These are phyloP conservation scores for Macrophomina pseudophaseolina DNA, from an alignment of 2,329 filamentous ascomycete species.

Conservation along the genomic window DNA sequence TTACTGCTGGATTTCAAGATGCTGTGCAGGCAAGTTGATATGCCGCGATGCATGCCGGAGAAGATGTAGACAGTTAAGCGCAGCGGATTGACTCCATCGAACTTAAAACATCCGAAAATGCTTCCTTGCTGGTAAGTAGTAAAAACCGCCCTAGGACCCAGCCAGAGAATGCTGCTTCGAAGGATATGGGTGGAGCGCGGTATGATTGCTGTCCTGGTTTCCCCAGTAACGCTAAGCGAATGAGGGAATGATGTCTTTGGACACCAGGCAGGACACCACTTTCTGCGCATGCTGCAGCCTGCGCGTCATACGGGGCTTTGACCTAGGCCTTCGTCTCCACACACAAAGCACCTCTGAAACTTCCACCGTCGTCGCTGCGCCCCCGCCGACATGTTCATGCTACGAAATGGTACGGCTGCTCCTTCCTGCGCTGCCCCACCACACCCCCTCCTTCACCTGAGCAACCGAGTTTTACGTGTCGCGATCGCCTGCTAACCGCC, in stretches of 20 bases:
- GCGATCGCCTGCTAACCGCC: slow-evolving; percentile 24
- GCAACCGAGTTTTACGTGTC: slow-evolving; percentile 20
- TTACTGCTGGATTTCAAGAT: no score
- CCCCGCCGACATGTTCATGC: slow-evolving; percentile 44
- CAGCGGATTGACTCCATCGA: no score
- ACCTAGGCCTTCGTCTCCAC: slow-evolving; percentile 11
- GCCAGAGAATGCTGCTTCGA: no score
- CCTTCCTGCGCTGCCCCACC: slow-evolving; percentile 29
- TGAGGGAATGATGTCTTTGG: slow-evolving; percentile 24
- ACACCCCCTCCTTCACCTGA: slow-evolving; percentile 20
- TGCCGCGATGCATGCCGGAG: no score
- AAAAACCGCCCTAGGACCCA: no score
- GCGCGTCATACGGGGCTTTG: slow-evolving; percentile 17
- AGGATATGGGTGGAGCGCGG: background rate
- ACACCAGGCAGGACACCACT: slow-evolving; percentile 10
- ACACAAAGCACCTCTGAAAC: slow-evolving; percentile 20
- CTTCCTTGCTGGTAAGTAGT: no score
- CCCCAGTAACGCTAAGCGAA: slow-evolving; percentile 26
- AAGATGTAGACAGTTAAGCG: no score
- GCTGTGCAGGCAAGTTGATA: no score
- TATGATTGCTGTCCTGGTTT: slow-evolving; percentile 8
- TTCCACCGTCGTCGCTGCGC: background rate
- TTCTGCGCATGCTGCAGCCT: slow-evolving; percentile 20
- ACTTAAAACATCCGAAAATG: no score
- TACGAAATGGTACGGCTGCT: slow-evolving; percentile 47